Base-by-base conservation (phyloP, 2,329 filamentous ascomycete species). In the Trichoderma simmonsii region DNA sequence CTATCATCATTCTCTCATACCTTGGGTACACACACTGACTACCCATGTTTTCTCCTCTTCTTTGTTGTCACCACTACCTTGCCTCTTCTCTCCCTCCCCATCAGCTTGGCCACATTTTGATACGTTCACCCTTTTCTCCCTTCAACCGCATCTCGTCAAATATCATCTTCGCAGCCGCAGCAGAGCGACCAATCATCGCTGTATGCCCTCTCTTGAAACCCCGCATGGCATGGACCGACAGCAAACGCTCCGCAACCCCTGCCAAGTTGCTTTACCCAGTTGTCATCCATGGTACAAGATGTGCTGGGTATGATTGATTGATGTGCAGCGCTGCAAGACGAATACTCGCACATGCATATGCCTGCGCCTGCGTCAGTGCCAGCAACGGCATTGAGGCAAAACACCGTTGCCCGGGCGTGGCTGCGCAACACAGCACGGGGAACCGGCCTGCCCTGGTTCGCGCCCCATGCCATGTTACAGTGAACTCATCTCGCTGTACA, bases 201-300 rank as follows among this genome's bases (percentile, higher is more conserved):
- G 24, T 66, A 15, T 21, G 9, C 11, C 66, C 57, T 59, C 57
- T 48, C 18, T 51, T 34, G 26, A 62, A 36, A 60, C 66, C 66
- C 39, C 66, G 66, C 65, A 68, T 54, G 15, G 43, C 63, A 34
- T 59, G 24, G 21, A 7, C 28, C 21, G 57, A 54, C 18, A 39
- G 21, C 57, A 70, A 70, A 62, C 39, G 28, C 28, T 70, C 57
- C 57, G 67, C 56, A 8, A 51, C 57, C 66, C 66, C 57, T 70
- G 66, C 48, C 28, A 7, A 51, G 66, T 28, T n/a, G 57, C 8
- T 36, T 30, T 54, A 14, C 65, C 63, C 64, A 67, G 34, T 43
- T 30, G 64, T 39, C 64, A 15, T n/a, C 39, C 39, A 30, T 14
- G 43, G 51, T 28, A 30, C 32, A 56, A 39, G 51, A 30, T 4